Evolutionary conservation across 2,329 filamentous ascomycete species (phyloP).

Genomic region (Grosmannia penicillata): DNA sequence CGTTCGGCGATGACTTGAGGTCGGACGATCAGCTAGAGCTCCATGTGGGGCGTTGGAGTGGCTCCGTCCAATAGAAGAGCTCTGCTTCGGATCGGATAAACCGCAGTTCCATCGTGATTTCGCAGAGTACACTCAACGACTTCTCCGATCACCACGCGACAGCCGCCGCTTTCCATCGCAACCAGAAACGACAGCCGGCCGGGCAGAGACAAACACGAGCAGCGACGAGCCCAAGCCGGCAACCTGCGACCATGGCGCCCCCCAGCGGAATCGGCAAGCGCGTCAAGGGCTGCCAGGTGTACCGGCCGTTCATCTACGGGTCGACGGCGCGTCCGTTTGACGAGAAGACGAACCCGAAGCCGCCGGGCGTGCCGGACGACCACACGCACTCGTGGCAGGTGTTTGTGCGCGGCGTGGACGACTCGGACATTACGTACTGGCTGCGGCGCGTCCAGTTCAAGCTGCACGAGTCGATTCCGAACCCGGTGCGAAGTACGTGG

Average conservation of each 20-base stretch:
- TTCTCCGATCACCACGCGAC: no score
- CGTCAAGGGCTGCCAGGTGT: slow-evolving; percentile 50
- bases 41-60: no score
- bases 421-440: slow-evolving; percentile 88
- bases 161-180: no score
- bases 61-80: no score
- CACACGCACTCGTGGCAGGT: slow-evolving; percentile 97
- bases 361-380: slow-evolving; percentile 63
- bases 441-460: slow-evolving; percentile 96
- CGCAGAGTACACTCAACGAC: no score
- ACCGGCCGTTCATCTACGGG: slow-evolving; percentile 56
- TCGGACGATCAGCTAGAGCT: no score
- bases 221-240: no score
- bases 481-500: slow-evolving; percentile 60
- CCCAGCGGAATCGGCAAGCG: slow-evolving; percentile 44
- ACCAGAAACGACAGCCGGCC: no score
- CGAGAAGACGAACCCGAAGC: slow-evolving; percentile 62
- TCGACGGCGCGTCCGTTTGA: slow-evolving; percentile 69
- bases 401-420: slow-evolving; percentile 80
- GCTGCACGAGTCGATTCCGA: slow-evolving; percentile 90
- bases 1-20: no score
- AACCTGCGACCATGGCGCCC: slow-evolving; percentile 35
- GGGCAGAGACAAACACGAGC: no score
- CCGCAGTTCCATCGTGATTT: no score
- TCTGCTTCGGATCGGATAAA: no score